These are phyloP conservation scores for Boletellus ananiceps DNA, from an alignment of 768 basidiomycete species.

Conservation along the genomic window DNA sequence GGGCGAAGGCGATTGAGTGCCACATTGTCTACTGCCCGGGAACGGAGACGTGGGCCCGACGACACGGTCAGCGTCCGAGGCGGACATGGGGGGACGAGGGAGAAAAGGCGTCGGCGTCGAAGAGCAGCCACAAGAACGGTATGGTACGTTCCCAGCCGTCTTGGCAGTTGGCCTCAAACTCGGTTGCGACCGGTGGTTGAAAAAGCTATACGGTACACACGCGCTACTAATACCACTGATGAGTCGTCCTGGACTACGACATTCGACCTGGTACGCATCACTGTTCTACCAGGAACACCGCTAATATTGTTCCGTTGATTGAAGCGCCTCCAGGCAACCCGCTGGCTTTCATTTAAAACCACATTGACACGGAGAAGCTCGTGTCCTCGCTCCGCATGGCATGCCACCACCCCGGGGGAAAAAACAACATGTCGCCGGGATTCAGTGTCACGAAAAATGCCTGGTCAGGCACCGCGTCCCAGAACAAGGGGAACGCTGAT, in stretches of 20 bases:
- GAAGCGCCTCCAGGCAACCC: constrained; percentile 20
- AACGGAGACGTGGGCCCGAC: constrained; percentile 29
- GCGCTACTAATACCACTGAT: constrained; percentile 5
- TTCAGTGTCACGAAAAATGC: constrained; percentile 61
- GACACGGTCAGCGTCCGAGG: constrained; percentile 28
- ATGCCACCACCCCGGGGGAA: constrained; percentile 96
- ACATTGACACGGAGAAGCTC: constrained; percentile 88
- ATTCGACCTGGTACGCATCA: constrained; percentile 3
- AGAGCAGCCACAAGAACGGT: constrained; percentile 1
- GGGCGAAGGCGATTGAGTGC: constrained; percentile 27
- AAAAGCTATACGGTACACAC: constrained; percentile 16
- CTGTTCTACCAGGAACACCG: constrained; percentile 5
- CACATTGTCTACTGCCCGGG: constrained; percentile 19
- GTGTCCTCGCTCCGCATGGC: constrained; percentile 78
- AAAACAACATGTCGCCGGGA: constrained; percentile 83
- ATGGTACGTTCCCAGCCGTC: constrained; percentile 19
- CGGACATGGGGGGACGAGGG: constrained; percentile 22
- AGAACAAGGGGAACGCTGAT: constrained; percentile 47
- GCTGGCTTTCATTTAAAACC: constrained; percentile 57
- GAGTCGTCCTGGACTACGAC: not conserved
- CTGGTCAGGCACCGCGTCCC: constrained; percentile 48
- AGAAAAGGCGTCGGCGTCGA: constrained; percentile 9
- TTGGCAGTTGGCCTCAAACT: constrained; percentile 16
- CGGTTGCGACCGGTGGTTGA: constrained; percentile 27
- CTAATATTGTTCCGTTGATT: constrained; percentile 3